Evolutionary conservation across 257 asterid genomes (phyloP).

Genomic region (Eucommia ulmoides): DNA sequence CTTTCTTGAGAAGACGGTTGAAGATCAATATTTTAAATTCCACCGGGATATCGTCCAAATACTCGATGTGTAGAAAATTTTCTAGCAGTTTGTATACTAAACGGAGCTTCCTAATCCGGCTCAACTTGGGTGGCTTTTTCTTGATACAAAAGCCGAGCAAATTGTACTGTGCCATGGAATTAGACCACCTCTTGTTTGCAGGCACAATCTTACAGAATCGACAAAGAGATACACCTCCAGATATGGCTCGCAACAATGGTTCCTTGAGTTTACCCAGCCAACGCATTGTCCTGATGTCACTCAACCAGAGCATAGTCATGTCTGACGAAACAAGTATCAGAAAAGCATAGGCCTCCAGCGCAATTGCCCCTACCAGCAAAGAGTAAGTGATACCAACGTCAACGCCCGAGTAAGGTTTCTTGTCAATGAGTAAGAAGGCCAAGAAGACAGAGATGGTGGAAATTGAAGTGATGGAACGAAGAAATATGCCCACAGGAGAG

Average conservation of each 20-base stretch:
- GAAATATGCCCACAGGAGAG: constrained; percentile 14
- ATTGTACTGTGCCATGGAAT: constrained; percentile 31
- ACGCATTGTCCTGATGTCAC: background rate
- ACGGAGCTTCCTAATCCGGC: constrained; percentile 8
- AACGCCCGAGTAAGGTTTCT: constrained; percentile 5
- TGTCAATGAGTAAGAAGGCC: constrained; percentile 15
- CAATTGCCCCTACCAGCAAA: constrained; percentile 23
- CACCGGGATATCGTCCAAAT: constrained; percentile 12
- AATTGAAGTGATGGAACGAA: constrained; percentile 15
- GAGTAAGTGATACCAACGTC: constrained; percentile 28
- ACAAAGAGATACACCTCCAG: too few species aligned
- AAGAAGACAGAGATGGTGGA: constrained; percentile 12
- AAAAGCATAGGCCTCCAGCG: constrained; percentile 22
- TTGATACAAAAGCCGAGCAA: constrained; percentile 19
- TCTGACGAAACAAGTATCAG: constrained; percentile 17
- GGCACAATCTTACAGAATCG: background rate
- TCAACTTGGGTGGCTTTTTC: constrained; percentile 10
- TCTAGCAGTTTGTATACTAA: constrained; percentile 18
- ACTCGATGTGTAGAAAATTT: constrained; percentile 26
- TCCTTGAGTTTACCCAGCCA: constrained; percentile 4
- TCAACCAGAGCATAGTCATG: constrained; percentile 25
- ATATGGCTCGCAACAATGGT: too few species aligned
- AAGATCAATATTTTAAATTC: constrained; percentile 15
- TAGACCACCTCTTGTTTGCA: constrained; percentile 30
- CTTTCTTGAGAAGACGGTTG: background rate